A percentile compares a stretch with the other conserved stretches of the same genome.
Evolutionary conservation across 169 alveolate genomes (phyloP).

Genomic region (Neospora caninum): DNA sequence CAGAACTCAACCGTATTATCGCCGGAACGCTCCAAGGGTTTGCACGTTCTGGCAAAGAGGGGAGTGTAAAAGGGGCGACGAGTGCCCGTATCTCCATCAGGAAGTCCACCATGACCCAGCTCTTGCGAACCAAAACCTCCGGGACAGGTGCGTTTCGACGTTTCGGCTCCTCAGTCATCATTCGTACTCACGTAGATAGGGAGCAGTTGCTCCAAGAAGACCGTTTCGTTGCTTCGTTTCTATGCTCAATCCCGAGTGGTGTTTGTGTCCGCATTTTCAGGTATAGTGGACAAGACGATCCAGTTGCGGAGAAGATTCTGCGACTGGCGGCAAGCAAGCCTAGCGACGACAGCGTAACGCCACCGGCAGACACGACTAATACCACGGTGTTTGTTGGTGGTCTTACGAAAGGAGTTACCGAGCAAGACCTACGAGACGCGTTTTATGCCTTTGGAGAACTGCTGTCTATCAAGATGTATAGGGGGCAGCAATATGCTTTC

Average conservation of each 20-base stretch:
- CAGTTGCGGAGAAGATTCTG: slow-evolving; percentile 83
- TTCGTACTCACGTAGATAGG: not conserved
- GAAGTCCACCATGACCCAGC: slow-evolving; percentile 74
- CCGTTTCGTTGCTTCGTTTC: too few species aligned
- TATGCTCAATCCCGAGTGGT: not conserved
- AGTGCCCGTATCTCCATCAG: slow-evolving; percentile 77
- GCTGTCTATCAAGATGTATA: slow-evolving; percentile 74
- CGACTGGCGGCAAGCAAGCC: slow-evolving; percentile 70
- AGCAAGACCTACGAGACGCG: slow-evolving; percentile 67
- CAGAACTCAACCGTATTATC: slow-evolving; percentile 86
- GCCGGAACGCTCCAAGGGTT: slow-evolving; percentile 93
- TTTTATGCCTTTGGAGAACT: slow-evolving; percentile 80
- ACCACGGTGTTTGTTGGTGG: slow-evolving; percentile 83
- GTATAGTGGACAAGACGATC: slow-evolving; percentile 86
- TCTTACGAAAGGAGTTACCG: slow-evolving; percentile 54
- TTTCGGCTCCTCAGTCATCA: not conserved
- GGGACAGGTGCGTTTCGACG: slow-evolving; percentile 70
- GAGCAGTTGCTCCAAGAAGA: too few species aligned
- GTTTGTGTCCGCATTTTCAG: slow-evolving; percentile 35
- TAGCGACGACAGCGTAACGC: slow-evolving; percentile 58
- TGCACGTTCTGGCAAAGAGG: slow-evolving; percentile 94
- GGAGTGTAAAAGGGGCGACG: slow-evolving; percentile 94
- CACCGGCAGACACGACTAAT: slow-evolving; percentile 81
- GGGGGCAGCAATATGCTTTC: slow-evolving; percentile 77
- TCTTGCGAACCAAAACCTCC: slow-evolving; percentile 80